Evolutionary conservation across 2,329 filamentous ascomycete species (phyloP), one percentile per base, ranked within the genome.

Genomic region (Botrytis fabae): DNA sequence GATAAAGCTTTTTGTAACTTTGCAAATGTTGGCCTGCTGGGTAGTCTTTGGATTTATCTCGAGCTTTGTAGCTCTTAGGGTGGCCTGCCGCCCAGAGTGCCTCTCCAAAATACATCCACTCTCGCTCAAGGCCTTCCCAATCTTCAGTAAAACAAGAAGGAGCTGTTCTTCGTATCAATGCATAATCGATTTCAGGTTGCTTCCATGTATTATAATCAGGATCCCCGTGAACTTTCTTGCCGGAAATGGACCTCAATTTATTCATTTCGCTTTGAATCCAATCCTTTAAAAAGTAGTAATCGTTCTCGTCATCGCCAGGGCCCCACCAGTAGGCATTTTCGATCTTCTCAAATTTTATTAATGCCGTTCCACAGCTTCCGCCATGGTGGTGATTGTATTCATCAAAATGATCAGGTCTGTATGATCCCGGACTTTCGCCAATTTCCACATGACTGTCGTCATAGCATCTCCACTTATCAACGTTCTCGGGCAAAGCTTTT

Each of bases 71-170:
- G 25, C 22, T 57, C 35, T 42, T 25, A 20, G 70, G 25, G 32
- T 54, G 18, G 22, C 54, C 32, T 16, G 4, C 38, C 4, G 70
- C 70, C 70, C 44, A 71, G 46, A 6, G 32, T 14, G 61, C 60
- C 61, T 70, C 70, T 20, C 18, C 25, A 35, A 59, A 71, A 9
- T 4, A 42, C 44, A 71, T 71, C 22, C 35, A 71, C 10, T 71
- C 46, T 25, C 44, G 25, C 14, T 66, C 70, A 42, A 71, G 61
- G 9, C 60, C 60, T 20, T 66, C 38, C 25, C 44, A 54, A 42
- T 71, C 61, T 12, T 57, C 38, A 5, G 46, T n/a, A 18, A 66
- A 65, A 66, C 70, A 71, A 32, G 70, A 71, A 32, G 61, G 46
- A 2, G 70, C 70, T 9, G 70, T 71, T 20, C n/a, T 40, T 28